phyloP scores from a whole-genome alignment of 2,329 filamentous ascomycete genomes.

The Hymenoscyphus linearis region DNA sequence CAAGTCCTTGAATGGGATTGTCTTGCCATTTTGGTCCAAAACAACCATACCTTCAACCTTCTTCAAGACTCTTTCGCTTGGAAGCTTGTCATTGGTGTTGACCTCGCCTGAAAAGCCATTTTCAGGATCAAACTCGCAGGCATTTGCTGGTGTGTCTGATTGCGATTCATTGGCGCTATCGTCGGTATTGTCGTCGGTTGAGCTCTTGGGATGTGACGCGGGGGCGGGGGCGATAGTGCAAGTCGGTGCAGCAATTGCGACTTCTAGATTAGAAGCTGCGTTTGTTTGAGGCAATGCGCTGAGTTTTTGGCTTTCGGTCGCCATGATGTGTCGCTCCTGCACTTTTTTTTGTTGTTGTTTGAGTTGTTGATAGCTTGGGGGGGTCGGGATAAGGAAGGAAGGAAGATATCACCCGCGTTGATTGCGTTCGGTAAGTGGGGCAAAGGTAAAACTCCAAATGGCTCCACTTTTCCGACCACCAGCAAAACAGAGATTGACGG shows the following conservation, averaged over 20 bases:
- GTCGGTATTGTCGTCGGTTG: conserved; percentile 18
- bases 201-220: conserved; percentile 2
- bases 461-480: not conserved
- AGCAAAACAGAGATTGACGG: not conserved
- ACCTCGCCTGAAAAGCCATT: no score
- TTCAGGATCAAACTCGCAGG: conserved; percentile 48
- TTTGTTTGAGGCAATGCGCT: no score
- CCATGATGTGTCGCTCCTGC: not conserved
- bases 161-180: no score
- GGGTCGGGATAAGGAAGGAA: no score
- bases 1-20: conserved; percentile 30
- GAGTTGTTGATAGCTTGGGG: not conserved
- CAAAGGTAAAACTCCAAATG: not conserved
- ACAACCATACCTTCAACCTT: conserved; percentile 40
- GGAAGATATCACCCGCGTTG: not conserved
- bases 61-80: conserved; percentile 43
- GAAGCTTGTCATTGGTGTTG: conserved; percentile 50
- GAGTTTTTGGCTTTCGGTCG: no score
- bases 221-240: no score
- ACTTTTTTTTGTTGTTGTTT: not conserved
- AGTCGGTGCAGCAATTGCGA: no score
- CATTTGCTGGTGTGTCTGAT: no score
- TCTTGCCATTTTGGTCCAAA: conserved; percentile 29
- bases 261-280: no score
- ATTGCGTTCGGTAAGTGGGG: not conserved